Evolutionary conservation across 768 basidiomycete genomes (phyloP).

Genomic region (Tremella yokohamensis): DNA sequence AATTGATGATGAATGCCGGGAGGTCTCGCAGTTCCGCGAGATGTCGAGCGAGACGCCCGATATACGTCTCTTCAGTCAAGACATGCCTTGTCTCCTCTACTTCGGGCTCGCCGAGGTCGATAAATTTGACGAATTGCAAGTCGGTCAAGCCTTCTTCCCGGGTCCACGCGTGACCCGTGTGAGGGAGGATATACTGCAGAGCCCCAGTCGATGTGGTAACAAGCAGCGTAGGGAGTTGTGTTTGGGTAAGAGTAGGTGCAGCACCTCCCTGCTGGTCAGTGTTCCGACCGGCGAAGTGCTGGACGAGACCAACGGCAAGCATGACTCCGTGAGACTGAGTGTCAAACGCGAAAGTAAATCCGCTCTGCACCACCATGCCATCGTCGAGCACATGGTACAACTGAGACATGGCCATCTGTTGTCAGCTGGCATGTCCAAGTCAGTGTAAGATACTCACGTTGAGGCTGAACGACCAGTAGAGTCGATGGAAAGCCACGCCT

Average conservation of each 20-base stretch:
- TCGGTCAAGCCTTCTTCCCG: constrained; percentile 75
- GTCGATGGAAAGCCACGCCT: constrained; percentile 59
- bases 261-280: constrained; percentile 26
- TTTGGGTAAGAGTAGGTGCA: constrained; percentile 5
- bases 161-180: constrained; percentile 57
- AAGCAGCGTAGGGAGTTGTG: constrained; percentile 24
- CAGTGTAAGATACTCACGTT: constrained; percentile 54
- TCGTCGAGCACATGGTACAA: constrained; percentile 22
- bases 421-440: constrained; percentile 12
- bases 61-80: constrained; percentile 44
- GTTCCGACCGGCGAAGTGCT: background rate
- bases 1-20: constrained; percentile 65
- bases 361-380: constrained; percentile 22
- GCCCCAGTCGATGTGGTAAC: constrained; percentile 73
- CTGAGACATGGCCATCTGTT: constrained; percentile 25
- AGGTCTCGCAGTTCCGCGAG: constrained; percentile 56
- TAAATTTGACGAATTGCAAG: constrained; percentile 63
- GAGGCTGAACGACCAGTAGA: constrained; percentile 64
- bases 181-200: constrained; percentile 59
- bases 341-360: constrained; percentile 65
- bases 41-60: constrained; percentile 38
- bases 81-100: constrained; percentile 45
- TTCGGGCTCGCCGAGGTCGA: constrained; percentile 70
- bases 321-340: constrained; percentile 66
- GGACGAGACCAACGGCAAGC: constrained; percentile 56